Percentiles rank a stretch among this genome's conserved stretches.
These are phyloP conservation scores for Boletus semigastroideus DNA, from an alignment of 1,284 basidiomycete species.

Conservation along the genomic window DNA sequence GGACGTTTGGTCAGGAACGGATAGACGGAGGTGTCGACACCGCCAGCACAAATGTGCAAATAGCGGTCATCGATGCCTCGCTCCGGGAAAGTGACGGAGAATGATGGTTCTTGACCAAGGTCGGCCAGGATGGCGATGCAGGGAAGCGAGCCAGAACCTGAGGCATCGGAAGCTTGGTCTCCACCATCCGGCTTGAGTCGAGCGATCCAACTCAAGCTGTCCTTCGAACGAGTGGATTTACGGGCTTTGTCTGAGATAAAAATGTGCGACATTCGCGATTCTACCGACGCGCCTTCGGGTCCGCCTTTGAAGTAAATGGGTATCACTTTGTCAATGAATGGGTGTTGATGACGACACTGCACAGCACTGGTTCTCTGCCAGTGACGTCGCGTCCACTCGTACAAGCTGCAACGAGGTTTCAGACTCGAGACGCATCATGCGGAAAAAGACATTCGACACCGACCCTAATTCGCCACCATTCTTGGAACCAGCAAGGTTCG, in stretches of 20 bases:
- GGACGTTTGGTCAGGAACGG: conserved; percentile 2
- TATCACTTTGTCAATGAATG: conserved; percentile 7
- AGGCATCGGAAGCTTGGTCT: neutral
- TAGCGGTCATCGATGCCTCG: neutral
- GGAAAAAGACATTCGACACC: neutral
- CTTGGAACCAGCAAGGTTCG: neutral
- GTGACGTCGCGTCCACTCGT: conserved; percentile 8
- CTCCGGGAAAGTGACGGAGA: conserved; percentile 1
- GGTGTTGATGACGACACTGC: conserved; percentile 12
- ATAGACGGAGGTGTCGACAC: conserved; percentile 1
- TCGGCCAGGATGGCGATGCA: conserved; percentile 14
- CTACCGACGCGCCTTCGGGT: neutral
- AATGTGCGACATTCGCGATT: conserved; percentile 6
- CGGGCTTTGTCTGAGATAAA: conserved; percentile 12
- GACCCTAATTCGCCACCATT: neutral
- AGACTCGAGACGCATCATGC: neutral
- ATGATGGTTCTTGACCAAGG: neutral
- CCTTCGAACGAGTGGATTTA: neutral
- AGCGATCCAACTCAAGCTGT: neutral
- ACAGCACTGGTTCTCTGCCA: conserved; percentile 15
- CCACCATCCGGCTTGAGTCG: neutral
- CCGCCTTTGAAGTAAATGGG: conserved; percentile 14
- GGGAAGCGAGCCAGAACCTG: neutral
- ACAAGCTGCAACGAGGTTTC: neutral
- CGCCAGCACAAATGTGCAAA: conserved; percentile 6